Base-by-base conservation (phyloP, 306 rosid species). In the Dalbergia oliveri region DNA sequence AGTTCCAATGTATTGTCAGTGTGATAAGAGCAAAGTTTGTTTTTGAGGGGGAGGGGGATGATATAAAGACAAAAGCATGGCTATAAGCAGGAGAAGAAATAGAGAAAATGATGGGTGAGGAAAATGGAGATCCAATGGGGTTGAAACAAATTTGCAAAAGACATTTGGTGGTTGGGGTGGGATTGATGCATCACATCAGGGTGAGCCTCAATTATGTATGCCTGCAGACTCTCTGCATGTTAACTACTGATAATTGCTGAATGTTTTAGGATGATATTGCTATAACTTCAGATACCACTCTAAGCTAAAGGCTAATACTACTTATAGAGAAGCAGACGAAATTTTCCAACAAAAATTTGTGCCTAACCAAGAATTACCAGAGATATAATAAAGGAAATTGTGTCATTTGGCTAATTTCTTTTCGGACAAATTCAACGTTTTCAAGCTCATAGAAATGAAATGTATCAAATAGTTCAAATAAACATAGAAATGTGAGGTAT, bases 1-100 rank as follows among this genome's bases (percentile, higher is more conserved):
- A 84, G 76, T 86, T 83, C 85, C 88, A 82, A 84, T 72, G 82
- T 69, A 81, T 72, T 73, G 85, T 73, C 57, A 54, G 77, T 64
- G 26, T 45, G 64, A 77, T 70, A 63, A 50, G 49, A 4, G 49
- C 59, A 59, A 70, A 62, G 39, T 71, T 50, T 33, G 63, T 63
- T 68, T 71, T 69, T 82, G 72, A 59, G 39, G 50, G 59, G 31
- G 69, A 51, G 68, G 64, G 75, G 41, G 41, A 37, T 9, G 53
- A 12, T 61, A 54, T 50, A 66, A 69, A 60, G 73, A 66, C 82
- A 76, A 82, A 50, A 35, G 61, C 23, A 72, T 70, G 73, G 78
- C 49, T 47, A 60, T 69, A 39, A 65, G 62, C 19, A 11, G 62
- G 73, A 64, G 71, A 19, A 73, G 84, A 69, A 44, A 69, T 4